Percentiles rank a stretch among this genome's conserved stretches.
phyloP scores from a whole-genome alignment of 129 eudicot species.

The Flaveria ramosissima region DNA sequence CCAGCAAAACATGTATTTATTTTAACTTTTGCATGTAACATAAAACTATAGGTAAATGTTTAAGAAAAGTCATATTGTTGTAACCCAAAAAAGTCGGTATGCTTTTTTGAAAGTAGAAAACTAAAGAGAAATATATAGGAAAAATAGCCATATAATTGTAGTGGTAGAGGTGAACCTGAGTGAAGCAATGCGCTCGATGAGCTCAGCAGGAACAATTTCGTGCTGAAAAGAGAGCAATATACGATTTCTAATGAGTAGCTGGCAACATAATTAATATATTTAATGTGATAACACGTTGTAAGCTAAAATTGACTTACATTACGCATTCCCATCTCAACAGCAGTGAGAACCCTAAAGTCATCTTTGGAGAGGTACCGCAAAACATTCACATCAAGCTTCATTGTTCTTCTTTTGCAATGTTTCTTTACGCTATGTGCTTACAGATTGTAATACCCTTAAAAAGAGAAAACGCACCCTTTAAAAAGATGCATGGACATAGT shows the following conservation, averaged over 20 bases:
- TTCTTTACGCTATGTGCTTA: neutral
- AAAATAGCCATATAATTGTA: neutral
- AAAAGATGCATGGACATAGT: neutral
- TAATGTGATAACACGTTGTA: neutral
- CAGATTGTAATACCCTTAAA: conserved; percentile 3
- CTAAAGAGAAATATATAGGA: neutral
- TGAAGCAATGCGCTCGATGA: conserved; percentile 79
- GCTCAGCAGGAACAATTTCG: conserved; percentile 90
- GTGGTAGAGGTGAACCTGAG: conserved; percentile 55
- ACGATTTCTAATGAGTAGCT: neutral
- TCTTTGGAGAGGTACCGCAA: conserved; percentile 89
- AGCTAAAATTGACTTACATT: conserved; percentile 44
- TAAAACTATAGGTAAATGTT: neutral
- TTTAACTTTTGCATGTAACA: neutral
- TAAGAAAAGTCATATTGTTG: neutral
- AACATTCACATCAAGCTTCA: conserved; percentile 89
- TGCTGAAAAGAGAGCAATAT: conserved; percentile 53
- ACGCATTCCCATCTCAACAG: conserved; percentile 99
- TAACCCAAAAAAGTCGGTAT: neutral
- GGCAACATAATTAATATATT: neutral
- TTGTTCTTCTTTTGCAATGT: conserved; percentile 7
- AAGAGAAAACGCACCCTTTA: neutral
- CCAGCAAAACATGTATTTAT: conserved; percentile 8
- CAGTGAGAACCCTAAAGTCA: conserved; percentile 90
- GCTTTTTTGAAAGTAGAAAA: neutral